phyloP scores from a whole-genome alignment of 2,329 filamentous ascomycete genomes.

The Xylariomycetidae sp. region DNA sequence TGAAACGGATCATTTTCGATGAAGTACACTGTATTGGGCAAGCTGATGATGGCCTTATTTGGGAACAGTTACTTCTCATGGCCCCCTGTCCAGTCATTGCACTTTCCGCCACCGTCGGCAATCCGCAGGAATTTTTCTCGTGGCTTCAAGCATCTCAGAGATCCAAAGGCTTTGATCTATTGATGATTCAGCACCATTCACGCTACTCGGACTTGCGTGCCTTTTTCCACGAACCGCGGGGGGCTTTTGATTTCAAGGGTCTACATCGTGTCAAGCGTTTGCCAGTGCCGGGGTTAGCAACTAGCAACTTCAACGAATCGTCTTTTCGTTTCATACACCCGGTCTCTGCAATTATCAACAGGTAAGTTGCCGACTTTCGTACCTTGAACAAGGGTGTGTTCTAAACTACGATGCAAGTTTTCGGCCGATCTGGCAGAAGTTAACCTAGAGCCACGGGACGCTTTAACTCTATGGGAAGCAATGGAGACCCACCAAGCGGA shows the following conservation, averaged over 20 bases:
- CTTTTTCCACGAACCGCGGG: constrained; percentile 57
- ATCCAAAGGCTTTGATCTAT: constrained; percentile 57
- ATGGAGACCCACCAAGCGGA: constrained; percentile 55
- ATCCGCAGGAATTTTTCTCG: constrained; percentile 62
- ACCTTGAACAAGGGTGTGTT: constrained; percentile 2
- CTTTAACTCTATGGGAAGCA: constrained; percentile 58
- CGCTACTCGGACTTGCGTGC: constrained; percentile 77
- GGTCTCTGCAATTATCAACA: constrained; percentile 56
- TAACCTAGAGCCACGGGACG: constrained; percentile 66
- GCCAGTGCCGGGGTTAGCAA: constrained; percentile 42
- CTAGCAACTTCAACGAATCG: constrained; percentile 32
- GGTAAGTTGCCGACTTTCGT: constrained; percentile 24
- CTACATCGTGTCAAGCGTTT: constrained; percentile 38
- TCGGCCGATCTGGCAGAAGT: constrained; percentile 65
- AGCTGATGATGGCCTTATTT: constrained; percentile 69
- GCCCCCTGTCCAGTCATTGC: constrained; percentile 75
- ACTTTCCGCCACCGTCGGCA: constrained; percentile 74
- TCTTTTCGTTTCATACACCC: constrained; percentile 63
- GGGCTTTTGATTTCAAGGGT: constrained; percentile 45
- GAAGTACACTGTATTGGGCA: constrained; percentile 79
- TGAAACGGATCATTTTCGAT: constrained; percentile 77
- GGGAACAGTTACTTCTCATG: constrained; percentile 72
- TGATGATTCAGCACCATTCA: constrained; percentile 63
- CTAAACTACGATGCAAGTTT: constrained; percentile 30
- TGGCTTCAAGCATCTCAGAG: constrained; percentile 65